Evolutionary conservation across 2,329 filamentous ascomycete species (phyloP), one percentile per base, ranked within the genome.

Genomic region (Thermomyces lanuginosus): DNA sequence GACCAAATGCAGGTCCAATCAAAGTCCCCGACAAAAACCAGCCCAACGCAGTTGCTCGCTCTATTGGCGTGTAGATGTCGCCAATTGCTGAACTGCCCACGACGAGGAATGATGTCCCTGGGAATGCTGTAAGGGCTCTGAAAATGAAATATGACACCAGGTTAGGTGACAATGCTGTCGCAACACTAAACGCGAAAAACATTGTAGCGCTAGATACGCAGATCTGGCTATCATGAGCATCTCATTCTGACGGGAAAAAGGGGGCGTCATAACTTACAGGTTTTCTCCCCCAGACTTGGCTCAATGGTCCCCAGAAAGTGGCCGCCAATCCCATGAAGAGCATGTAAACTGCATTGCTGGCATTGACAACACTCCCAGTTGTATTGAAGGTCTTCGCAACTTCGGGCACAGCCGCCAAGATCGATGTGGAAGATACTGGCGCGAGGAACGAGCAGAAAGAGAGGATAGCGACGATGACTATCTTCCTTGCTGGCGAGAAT

Each of bases 401-500:
- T 47, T 86, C 78, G 1, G 78, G 77, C 1, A 76, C 69, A 2
- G 77, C 79, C 1, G 76, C 65, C 8, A 86, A 52, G 6, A 84
- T 69, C 1, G 74, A 73, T 0, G 78, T 84, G 20, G 72, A 79
- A 2, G 72, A 76, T 13, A 81, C 67, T 0, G 80, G 80, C 1
- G 79, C 72, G 22, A 86, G 58, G 36, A 86, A 81, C 14, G 74
- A 71, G 51, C 76, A 82, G 44, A 75, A 79, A 0, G 76, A 74
- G 27, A 84, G 53, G 4, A 83, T 63, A 6, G 60, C 56, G 9
- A 82, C 73, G 27, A 86, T 77, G 34, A 71, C 42, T 2, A 62
- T 45, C 49, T 86, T 89, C 21, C 72, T 66, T 9, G 56, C 53
- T 3, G 53, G 50, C 0, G 72, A 64, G 34, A 83, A 64, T 10